These are phyloP conservation scores for Sequoiadendron giganteum DNA, from an alignment of 75 land plant species.

Conservation along the genomic window DNA sequence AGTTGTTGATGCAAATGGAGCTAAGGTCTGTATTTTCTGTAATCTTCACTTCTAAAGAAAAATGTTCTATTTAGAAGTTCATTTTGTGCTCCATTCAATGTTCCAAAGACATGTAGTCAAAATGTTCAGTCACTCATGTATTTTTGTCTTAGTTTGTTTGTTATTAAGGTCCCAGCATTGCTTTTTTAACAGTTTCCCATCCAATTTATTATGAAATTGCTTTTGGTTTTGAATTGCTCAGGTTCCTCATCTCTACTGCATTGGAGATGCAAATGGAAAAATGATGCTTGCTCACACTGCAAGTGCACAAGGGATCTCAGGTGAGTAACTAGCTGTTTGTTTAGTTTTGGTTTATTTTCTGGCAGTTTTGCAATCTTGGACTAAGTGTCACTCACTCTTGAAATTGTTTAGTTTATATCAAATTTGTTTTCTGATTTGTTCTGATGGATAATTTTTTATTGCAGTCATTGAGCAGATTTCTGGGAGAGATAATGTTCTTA, in stretches of 20 bases:
- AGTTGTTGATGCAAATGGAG: slow-evolving; percentile 84
- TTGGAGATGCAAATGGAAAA: slow-evolving; percentile 99
- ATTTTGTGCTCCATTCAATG: slow-evolving; percentile 5
- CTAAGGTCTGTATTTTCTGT: not conserved
- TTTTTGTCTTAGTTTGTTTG: not conserved
- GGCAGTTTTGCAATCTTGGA: not conserved
- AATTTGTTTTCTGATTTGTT: not conserved
- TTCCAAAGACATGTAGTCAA: not conserved
- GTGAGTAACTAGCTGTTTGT: slow-evolving; percentile 20
- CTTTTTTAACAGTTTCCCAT: not conserved
- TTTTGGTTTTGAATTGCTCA: slow-evolving; percentile 18
- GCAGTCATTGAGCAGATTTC: slow-evolving; percentile 92
- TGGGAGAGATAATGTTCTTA: slow-evolving; percentile 79
- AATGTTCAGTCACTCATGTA: not conserved
- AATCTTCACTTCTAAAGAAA: not conserved
- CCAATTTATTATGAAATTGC: not conserved
- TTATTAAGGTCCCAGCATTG: not conserved
- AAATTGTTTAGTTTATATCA: not conserved
- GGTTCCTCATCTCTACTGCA: slow-evolving; percentile 96
- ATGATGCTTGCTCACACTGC: slow-evolving; percentile 99
- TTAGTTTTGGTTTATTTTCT: not conserved
- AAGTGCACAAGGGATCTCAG: slow-evolving; percentile 99
- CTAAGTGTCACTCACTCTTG: not conserved
- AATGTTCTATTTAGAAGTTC: not conserved
- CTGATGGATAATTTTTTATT: not conserved